A percentile compares a stretch with the other conserved stretches of the same genome.
phyloP scores from a whole-genome alignment of 352 stramenopile genomes.

The Phytophthora pistaciae region DNA sequence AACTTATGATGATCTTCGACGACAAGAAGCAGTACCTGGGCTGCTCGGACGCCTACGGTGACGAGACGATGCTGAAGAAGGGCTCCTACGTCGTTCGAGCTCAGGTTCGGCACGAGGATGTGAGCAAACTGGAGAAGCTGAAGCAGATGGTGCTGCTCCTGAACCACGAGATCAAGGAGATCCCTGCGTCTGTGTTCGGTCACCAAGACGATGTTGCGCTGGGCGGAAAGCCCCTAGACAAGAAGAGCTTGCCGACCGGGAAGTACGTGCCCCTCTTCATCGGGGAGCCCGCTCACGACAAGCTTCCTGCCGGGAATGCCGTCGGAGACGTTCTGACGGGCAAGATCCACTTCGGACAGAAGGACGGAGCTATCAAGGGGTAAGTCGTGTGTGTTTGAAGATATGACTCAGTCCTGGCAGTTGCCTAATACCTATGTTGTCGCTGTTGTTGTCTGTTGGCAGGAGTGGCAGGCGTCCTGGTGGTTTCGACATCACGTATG shows the following conservation, averaged over 20 bases:
- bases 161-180: conserved; percentile 78
- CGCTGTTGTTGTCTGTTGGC: neutral
- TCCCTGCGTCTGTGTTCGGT: conserved; percentile 63
- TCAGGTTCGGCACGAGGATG: conserved; percentile 85
- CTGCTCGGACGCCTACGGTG: conserved; percentile 87
- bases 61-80: conserved; percentile 88
- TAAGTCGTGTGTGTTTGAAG: conserved; percentile 13
- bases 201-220: conserved; percentile 76
- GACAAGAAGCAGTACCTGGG: conserved; percentile 94
- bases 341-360: conserved; percentile 81
- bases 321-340: conserved; percentile 75
- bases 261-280: conserved; percentile 82
- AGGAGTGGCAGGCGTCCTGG: conserved; percentile 64
- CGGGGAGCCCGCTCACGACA: conserved; percentile 75
- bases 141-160: conserved; percentile 86
- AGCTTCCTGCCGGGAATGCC: conserved; percentile 61
- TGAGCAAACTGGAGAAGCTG: conserved; percentile 83
- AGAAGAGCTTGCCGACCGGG: conserved; percentile 52
- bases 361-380: conserved; percentile 71
- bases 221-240: conserved; percentile 62
- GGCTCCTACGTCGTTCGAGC: conserved; percentile 78
- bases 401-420: neutral
- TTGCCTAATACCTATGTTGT: neutral
- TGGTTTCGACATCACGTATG: conserved; percentile 81
- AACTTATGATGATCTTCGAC: conserved; percentile 95